phyloP scores from a whole-genome alignment of 2,329 filamentous ascomycete genomes.

The Diaporthe capsici region DNA sequence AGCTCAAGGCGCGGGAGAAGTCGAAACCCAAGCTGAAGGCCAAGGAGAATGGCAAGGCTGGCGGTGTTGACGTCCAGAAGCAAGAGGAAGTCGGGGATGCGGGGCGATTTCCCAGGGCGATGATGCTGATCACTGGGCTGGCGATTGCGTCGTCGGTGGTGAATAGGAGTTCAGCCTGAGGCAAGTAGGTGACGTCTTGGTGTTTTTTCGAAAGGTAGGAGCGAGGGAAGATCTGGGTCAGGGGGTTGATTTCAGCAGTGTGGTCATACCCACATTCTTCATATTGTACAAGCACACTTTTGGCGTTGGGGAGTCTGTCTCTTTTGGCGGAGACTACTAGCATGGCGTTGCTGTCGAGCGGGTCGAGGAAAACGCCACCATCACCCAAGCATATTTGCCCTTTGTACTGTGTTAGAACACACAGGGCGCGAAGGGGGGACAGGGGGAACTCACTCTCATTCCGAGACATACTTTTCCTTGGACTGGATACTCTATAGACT shows the following conservation, averaged over 20 bases:
- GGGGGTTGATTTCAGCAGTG: too few relatives aligned
- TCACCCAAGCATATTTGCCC: not conserved
- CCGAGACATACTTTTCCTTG: slow-evolving; percentile 17
- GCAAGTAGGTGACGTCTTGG: not conserved
- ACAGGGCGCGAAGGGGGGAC: not conserved
- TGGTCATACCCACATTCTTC: not conserved
- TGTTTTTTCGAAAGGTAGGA: not conserved
- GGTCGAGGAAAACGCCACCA: not conserved
- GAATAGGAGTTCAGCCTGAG: slow-evolving; percentile 34
- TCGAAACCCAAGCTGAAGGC: slow-evolving; percentile 4
- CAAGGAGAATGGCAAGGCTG: not conserved
- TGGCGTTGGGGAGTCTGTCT: not conserved
- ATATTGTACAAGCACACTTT: not conserved
- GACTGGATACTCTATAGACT: slow-evolving; percentile 10
- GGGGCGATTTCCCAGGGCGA: slow-evolving; percentile 45
- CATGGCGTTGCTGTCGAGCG: not conserved
- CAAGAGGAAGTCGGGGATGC: slow-evolving; percentile 14
- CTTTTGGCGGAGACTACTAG: not conserved
- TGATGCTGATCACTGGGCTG: slow-evolving; percentile 50
- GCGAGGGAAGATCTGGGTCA: not conserved
- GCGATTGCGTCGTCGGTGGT: slow-evolving; percentile 47
- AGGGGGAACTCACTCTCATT: slow-evolving; percentile 9
- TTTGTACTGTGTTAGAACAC: not conserved
- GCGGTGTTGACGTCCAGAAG: not conserved
- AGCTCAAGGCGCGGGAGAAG: slow-evolving; percentile 19